Conservation (phyloP, 202 grass and related monocot species). For the Bolboschoenoplectus hybrid region DNA sequence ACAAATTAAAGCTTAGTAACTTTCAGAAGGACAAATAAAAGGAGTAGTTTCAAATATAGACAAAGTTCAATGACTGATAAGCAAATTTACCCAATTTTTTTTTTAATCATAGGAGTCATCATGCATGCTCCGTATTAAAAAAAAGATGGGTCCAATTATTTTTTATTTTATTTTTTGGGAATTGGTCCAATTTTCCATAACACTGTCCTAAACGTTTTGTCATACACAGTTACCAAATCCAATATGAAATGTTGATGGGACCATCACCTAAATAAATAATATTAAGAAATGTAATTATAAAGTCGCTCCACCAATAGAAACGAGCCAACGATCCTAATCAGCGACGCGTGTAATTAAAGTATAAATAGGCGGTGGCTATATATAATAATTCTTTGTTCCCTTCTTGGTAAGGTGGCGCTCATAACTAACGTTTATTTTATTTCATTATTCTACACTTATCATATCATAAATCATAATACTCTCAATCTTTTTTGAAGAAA, state of each 20-base stretch:
- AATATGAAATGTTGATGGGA: conserved; percentile 17
- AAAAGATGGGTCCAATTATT: neutral
- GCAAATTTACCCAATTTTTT: neutral
- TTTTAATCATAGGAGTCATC: neutral
- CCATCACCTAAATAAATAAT: neutral
- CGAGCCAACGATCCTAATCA: neutral
- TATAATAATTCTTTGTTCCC: neutral
- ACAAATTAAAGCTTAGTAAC: neutral
- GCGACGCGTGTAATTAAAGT: conserved; percentile 19
- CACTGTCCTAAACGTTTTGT: neutral
- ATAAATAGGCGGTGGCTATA: neutral
- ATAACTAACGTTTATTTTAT: conserved; percentile 10
- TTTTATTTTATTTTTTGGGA: neutral
- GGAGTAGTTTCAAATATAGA: neutral
- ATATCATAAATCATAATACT: neutral
- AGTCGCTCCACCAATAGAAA: neutral
- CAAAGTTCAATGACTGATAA: neutral
- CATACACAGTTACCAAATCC: neutral
- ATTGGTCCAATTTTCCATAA: neutral
- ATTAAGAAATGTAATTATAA: neutral
- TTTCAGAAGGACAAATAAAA: neutral
- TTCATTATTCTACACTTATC: neutral
- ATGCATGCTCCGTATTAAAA: conserved; percentile 9
- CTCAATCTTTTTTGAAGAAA: neutral
- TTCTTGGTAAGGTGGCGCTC: conserved; percentile 19